Evolutionary conservation across 345 rosid species (phyloP).

Genomic region (Euphorbia peplus): DNA sequence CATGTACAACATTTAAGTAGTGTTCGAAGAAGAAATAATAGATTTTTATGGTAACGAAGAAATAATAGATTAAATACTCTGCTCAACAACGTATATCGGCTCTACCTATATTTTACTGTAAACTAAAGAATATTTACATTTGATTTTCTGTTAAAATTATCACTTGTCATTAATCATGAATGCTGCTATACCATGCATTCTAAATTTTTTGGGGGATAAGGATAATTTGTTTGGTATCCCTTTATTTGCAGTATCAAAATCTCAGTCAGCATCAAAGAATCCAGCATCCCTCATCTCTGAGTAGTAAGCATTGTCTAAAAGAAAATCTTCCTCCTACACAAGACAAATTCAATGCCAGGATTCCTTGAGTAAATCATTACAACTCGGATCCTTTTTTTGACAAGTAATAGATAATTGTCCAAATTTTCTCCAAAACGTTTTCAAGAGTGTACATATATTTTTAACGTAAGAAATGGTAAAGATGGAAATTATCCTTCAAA

Average conservation of each 20-base stretch:
- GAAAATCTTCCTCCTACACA: slow-evolving; percentile 40
- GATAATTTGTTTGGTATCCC: not conserved
- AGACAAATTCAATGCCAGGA: not conserved
- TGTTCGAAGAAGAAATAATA: no score
- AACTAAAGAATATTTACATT: not conserved
- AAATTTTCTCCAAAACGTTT: no score
- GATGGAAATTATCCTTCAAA: no score
- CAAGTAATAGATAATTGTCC: no score
- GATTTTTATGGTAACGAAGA: no score
- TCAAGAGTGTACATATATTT: no score
- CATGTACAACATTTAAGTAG: no score
- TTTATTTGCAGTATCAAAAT: slow-evolving; percentile 11
- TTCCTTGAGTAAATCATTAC: not conserved
- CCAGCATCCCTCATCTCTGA: slow-evolving; percentile 50
- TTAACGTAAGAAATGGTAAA: no score
- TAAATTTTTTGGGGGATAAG: not conserved
- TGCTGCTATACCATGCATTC: not conserved
- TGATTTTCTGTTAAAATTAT: not conserved
- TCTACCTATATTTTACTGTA: not conserved
- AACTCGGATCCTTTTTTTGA: no score
- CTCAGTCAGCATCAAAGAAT: slow-evolving; percentile 49
- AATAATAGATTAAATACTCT: no score
- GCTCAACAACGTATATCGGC: no score
- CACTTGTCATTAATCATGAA: not conserved
- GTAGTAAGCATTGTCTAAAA: slow-evolving; percentile 43